Percentiles rank a stretch among this genome's conserved stretches.
Conservation (phyloP, 169 alveolate genomes). For the Plasmodium gaboni region DNA sequence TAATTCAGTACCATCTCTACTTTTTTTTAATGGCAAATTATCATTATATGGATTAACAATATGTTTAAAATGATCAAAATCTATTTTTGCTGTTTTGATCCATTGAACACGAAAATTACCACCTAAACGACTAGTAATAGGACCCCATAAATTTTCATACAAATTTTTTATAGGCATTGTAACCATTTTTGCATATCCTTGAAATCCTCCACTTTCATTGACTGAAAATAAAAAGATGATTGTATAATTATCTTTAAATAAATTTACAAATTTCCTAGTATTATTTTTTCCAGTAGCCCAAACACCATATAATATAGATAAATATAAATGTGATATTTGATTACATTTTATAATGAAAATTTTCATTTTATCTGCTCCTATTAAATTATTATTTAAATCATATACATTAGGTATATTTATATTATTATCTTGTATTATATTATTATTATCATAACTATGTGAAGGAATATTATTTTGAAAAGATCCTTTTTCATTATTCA, state of each 20-base stretch:
- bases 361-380: conserved; percentile 53
- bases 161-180: conserved; percentile 80
- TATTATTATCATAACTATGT: background rate
- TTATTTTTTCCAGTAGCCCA: conserved; percentile 88
- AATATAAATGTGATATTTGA: conserved; percentile 82
- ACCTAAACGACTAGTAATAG: conserved; percentile 80
- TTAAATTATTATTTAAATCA: conserved; percentile 19
- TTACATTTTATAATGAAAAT: conserved; percentile 85
- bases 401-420: conserved; percentile 54
- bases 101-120: conserved; percentile 89
- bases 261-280: conserved; percentile 77
- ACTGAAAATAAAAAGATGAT: conserved; percentile 87
- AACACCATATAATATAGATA: conserved; percentile 84
- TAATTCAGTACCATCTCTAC: conserved; percentile 89
- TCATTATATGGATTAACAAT: conserved; percentile 86
- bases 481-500: conserved; percentile 15
- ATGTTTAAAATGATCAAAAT: conserved; percentile 82
- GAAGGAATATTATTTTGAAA: background rate
- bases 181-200: conserved; percentile 88
- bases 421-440: conserved; percentile 11
- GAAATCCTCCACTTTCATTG: conserved; percentile 90
- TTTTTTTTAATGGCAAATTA: conserved; percentile 85
- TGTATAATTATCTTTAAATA: conserved; percentile 80
- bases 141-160: conserved; percentile 87
- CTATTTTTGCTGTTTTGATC: conserved; percentile 86